phyloP scores from a whole-genome alignment of 306 rosid species.

The Sphenostylis stenocarpa region DNA sequence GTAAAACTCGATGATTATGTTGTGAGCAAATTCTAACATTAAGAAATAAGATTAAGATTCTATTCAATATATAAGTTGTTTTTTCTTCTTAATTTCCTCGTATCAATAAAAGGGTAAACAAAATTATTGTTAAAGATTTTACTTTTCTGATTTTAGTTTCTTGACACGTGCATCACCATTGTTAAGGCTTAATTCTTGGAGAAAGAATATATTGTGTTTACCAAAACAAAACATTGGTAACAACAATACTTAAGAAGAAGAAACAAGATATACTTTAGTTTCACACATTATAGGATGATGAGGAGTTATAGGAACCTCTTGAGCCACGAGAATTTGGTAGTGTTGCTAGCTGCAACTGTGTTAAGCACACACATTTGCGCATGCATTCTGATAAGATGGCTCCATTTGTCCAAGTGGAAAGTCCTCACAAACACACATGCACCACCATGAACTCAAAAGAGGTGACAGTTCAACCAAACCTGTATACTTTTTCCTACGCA shows the following conservation, averaged over 20 bases:
- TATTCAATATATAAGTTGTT: background rate
- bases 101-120: background rate
- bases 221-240: background rate
- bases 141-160: background rate
- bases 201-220: background rate
- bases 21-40: background rate
- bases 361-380: background rate
- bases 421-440: background rate
- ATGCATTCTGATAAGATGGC: background rate
- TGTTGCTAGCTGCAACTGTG: background rate
- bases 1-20: background rate
- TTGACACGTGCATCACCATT: background rate
- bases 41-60: background rate
- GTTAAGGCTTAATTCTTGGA: background rate
- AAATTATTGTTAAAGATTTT: background rate
- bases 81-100: background rate
- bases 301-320: background rate
- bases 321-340: background rate
- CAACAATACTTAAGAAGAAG: background rate
- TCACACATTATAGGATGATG: background rate
- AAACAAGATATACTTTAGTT: background rate
- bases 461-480: conserved; percentile 35
- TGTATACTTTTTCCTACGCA: background rate
- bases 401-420: background rate
- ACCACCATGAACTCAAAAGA: conserved; percentile 21